phyloP scores from a whole-genome alignment of 768 basidiomycete genomes.

The Leccinum broughii region DNA sequence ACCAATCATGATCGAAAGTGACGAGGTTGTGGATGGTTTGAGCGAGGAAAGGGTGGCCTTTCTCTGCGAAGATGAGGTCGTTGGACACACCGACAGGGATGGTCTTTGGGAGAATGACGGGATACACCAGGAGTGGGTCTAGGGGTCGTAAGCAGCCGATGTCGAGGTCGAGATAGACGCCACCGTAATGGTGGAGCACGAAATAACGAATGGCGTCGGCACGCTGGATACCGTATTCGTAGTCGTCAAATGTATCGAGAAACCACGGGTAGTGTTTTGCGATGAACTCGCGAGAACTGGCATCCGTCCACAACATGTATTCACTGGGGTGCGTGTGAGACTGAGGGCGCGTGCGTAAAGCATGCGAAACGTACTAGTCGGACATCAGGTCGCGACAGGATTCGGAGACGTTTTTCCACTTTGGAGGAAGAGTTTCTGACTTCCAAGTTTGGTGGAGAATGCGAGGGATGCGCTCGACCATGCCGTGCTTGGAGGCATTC shows the following conservation, averaged over 20 bases:
- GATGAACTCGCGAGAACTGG: slow-evolving; percentile 85
- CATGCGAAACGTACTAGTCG: slow-evolving; percentile 76
- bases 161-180: slow-evolving; percentile 95
- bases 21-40: slow-evolving; percentile 91
- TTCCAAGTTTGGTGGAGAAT: slow-evolving; percentile 99
- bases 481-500: slow-evolving; percentile 62
- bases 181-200: slow-evolving; percentile 92
- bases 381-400: slow-evolving; percentile 90
- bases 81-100: slow-evolving; percentile 98
- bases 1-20: slow-evolving; percentile 90
- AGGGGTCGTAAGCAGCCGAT: slow-evolving; percentile 87
- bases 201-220: slow-evolving; percentile 99
- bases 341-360: slow-evolving; percentile 6
- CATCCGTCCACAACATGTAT: slow-evolving; percentile 98
- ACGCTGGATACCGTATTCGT: slow-evolving; percentile 89
- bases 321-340: slow-evolving; percentile 52
- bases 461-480: slow-evolving; percentile 73
- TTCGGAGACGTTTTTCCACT: slow-evolving; percentile 80
- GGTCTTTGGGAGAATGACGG: slow-evolving; percentile 90
- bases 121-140: slow-evolving; percentile 82
- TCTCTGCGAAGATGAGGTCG: slow-evolving; percentile 92
- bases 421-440: slow-evolving; percentile 76
- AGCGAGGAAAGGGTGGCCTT: slow-evolving; percentile 83
- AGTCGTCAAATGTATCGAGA: slow-evolving; percentile 89
- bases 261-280: slow-evolving; percentile 88